Evolutionary conservation across 164 flowering plant genomes (phyloP).

Genomic region (Dillenia turbinata): DNA sequence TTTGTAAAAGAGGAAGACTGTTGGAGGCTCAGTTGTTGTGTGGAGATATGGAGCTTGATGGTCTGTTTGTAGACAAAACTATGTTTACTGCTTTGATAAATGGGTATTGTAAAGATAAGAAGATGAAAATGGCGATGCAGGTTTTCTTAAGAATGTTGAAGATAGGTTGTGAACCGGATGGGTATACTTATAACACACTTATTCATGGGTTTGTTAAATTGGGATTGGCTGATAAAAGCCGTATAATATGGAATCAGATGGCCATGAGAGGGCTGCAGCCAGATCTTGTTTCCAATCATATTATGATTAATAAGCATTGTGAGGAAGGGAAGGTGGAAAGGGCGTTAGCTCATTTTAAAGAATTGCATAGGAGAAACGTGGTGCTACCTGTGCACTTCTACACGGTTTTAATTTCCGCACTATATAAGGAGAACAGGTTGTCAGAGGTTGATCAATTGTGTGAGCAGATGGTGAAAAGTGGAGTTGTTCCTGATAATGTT

Average conservation of each 20-base stretch:
- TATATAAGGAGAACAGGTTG: conserved; percentile 32
- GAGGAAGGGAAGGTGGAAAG: conserved; percentile 38
- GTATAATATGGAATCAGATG: conserved; percentile 35
- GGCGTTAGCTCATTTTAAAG: conserved; percentile 32
- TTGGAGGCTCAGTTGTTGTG: conserved; percentile 48
- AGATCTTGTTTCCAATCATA: conserved; percentile 35
- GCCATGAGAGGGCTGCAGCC: conserved; percentile 29
- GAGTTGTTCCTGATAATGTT: conserved; percentile 51
- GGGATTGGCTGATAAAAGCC: conserved; percentile 34
- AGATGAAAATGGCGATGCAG: conserved; percentile 47
- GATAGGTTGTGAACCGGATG: conserved; percentile 49
- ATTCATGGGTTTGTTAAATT: conserved; percentile 44
- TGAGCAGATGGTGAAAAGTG: conserved; percentile 32
- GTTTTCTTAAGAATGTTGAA: conserved; percentile 52
- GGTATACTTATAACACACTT: conserved; percentile 43
- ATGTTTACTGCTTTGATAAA: conserved; percentile 49
- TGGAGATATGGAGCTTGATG: conserved; percentile 41
- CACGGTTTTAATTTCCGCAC: conserved; percentile 39
- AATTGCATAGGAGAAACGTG: conserved; percentile 22
- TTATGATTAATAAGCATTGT: conserved; percentile 46
- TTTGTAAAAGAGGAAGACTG: conserved; percentile 36
- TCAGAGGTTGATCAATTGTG: conserved; percentile 30
- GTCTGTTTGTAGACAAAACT: conserved; percentile 27
- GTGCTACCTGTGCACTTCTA: conserved; percentile 45
- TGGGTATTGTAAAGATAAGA: conserved; percentile 42